Evolutionary conservation across 306 rosid species (phyloP), one percentile per base, ranked within the genome.

Genomic region (Trifolium dubium): DNA sequence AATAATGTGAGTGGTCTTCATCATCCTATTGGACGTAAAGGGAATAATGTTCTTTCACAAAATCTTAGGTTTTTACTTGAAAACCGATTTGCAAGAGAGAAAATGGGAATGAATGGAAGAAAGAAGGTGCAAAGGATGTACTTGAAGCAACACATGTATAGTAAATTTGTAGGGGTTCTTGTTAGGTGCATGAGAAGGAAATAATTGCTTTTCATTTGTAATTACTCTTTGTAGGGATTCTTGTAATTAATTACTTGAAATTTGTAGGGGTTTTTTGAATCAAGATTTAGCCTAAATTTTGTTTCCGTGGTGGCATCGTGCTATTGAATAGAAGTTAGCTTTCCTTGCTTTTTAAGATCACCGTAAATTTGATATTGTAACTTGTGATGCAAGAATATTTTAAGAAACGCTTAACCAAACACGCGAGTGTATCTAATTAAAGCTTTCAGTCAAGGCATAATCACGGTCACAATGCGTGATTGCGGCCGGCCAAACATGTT

Each of bases 111-210:
- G 47, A 81, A 89, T 53, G 98, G 98, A 75, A 85, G 89, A 74
- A 82, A 85, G 51, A 89, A 86, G 80, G 97, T 93, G 32, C 75
- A 88, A 81, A 85, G 64, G 71, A 86, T 85, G 96, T 91, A 87
- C 83, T 67, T 93, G 83, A 93, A 93, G 86, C 79, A 85, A 75
- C 93, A 88, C 72, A 90, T 91, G 97, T 91, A 93, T 84, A 81
- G 81, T 71, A 93, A 72, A 76, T 89, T 93, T 69, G 91, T 85
- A 54, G 88, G 82, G 75, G 93, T 91, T 83, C 84, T 93, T 61
- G 83, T 78, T 55, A 88, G 69, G 66, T 89, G 97, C 89, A 85
- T 91, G 92, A 85, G 78, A 85, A 80, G 86, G 77, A 89, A 90
- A 82, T 90, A 83, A 77, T 43, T 41, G 23, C 10, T 59, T 60